Conservation (phyloP, 164 flowering plant species). For the Sextonia rubra region DNA sequence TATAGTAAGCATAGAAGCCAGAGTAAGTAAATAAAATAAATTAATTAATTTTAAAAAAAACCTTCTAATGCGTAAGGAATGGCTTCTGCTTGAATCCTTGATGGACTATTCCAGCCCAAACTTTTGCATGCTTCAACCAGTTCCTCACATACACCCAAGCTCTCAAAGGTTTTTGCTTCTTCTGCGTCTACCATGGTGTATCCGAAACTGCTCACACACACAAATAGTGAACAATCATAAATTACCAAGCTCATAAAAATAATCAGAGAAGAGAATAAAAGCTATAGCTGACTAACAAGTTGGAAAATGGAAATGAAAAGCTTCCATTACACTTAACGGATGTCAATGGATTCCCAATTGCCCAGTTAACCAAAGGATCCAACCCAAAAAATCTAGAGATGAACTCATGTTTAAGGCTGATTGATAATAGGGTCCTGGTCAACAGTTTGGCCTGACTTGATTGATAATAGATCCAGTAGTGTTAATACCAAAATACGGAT, state of each 20-base stretch:
- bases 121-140: constrained; percentile 66
- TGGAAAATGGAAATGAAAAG: no score
- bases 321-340: no score
- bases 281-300: no score
- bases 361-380: no score
- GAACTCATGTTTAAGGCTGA: no score
- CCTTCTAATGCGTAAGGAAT: constrained; percentile 82
- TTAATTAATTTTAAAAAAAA: constrained; percentile 7
- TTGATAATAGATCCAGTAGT: no score
- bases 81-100: constrained; percentile 69
- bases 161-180: constrained; percentile 48
- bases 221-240: neutral
- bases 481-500: no score
- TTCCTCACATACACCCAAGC: constrained; percentile 54
- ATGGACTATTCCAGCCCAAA: constrained; percentile 68
- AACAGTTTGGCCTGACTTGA: no score
- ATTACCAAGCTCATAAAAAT: neutral
- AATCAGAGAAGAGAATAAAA: neutral
- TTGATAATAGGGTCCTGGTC: no score
- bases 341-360: no score
- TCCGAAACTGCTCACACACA: neutral
- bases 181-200: constrained; percentile 25
- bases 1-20: neutral
- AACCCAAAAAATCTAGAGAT: no score
- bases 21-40: neutral